Percentiles rank a stretch among this genome's conserved stretches.
These are phyloP conservation scores for Aspergillus novofumigatus DNA, from an alignment of 2,329 filamentous ascomycete species.

Conservation along the genomic window DNA sequence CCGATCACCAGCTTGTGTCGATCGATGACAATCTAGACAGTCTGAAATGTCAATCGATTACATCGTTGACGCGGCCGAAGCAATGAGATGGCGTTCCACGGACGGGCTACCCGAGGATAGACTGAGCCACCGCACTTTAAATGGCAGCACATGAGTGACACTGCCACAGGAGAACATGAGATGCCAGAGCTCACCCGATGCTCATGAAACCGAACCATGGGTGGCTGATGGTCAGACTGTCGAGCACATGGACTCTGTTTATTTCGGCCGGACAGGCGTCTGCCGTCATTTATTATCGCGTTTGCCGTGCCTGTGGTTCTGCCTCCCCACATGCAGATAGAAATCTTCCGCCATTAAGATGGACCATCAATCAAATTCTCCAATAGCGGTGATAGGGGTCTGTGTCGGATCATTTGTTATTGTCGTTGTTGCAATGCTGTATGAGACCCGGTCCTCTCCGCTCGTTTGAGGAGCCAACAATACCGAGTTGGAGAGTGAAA, in stretches of 20 bases:
- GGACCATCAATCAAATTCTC: not conserved
- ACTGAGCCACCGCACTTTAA: not conserved
- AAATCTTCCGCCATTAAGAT: not conserved
- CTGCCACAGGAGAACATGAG: not conserved
- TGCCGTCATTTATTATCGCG: not conserved
- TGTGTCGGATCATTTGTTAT: not conserved
- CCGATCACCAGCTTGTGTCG: not conserved
- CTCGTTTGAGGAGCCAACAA: no score
- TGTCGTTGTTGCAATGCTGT: not conserved
- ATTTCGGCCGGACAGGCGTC: not conserved
- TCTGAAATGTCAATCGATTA: not conserved
- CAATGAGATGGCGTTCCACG: not conserved
- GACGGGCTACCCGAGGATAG: not conserved
- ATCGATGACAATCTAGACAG: not conserved
- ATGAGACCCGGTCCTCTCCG: not conserved
- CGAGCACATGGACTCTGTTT: not conserved
- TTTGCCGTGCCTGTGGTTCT: not conserved
- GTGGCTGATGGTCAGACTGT: not conserved
- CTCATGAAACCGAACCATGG: not conserved
- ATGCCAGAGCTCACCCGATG: not conserved
- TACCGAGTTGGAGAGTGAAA: not conserved
- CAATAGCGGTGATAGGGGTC: not conserved
- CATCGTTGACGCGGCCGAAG: not conserved
- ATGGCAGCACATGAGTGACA: not conserved
- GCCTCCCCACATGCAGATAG: not conserved